Evolutionary conservation across 345 rosid species (phyloP), one percentile per base, ranked within the genome.

Genomic region (Microcos paniculata): DNA sequence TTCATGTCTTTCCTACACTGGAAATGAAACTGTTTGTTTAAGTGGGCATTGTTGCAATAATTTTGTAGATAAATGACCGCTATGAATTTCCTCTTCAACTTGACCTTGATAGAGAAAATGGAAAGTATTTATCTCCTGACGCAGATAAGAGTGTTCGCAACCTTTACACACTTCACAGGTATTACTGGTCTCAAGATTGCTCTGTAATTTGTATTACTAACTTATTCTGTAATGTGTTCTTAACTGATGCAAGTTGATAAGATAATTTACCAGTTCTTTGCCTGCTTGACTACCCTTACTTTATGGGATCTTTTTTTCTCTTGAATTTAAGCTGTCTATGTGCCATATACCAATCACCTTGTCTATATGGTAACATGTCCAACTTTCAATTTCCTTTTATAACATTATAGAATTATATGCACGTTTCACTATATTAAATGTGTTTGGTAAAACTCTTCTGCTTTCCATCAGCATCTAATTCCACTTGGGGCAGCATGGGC

Each of bases 81-180:
- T 88, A 88, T 79, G 92, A 88, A 66, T 88, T 88, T 66, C 92
- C 92, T 75, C 84, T 86, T 67, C 90, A 86, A 79, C 90, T 88
- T 71, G 92, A 88, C 78, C 86, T 88, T 76, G 92, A 88, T 75
- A 85, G 88, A 82, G 90, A 86, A 42, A 72, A 85, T 75, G 86
- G 88, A 24, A 88, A 83, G 80, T 88, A 88, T 76, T 73, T 88
- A 65, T 88, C 92, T 52, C 92, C 90, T 62, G 92, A 87, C 0
- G 87, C 92, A 14, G 92, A 88, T 66, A 79, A 82, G 76, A 85
- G 85, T 71, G 90, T 88, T 55, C 85, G 87, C 56, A 88, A 88
- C 71, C 86, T 88, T 38, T 88, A 88, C 78, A 84, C 88, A 13
- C 92, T 88, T 78, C 92, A 88, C 65, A 88, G 92, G 90, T 88